These are phyloP conservation scores for Canariomyces notabilis DNA, from an alignment of 2,329 filamentous ascomycete genomes.

Conservation along the genomic window DNA sequence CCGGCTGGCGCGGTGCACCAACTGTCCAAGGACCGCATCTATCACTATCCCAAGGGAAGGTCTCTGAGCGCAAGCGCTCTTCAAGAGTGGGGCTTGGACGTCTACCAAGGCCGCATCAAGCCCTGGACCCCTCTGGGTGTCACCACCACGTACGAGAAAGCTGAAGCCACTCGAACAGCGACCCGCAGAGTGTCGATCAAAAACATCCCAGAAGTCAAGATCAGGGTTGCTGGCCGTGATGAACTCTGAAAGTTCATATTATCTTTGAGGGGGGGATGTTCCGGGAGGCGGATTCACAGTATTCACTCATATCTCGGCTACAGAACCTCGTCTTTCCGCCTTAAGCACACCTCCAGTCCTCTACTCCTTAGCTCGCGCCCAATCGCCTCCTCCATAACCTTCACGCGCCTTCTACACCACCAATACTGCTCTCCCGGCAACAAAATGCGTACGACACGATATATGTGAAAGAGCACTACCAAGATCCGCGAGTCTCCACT, in stretches of 20 bases:
- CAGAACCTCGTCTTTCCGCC: conserved; percentile 6
- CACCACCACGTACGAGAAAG: conserved; percentile 23
- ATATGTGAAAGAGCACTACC: conserved; percentile 27
- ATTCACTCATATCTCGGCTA: neutral
- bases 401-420: conserved; percentile 25
- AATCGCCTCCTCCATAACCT: conserved; percentile 22
- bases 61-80: conserved; percentile 27
- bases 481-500: conserved; percentile 27
- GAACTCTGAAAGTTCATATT: conserved; percentile 10
- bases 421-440: conserved; percentile 20
- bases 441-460: conserved; percentile 22
- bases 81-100: conserved; percentile 34
- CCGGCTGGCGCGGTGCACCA: conserved; percentile 34
- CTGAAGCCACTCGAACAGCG: conserved; percentile 24
- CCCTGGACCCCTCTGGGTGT: conserved; percentile 32
- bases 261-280: conserved; percentile 1
- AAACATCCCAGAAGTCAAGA: conserved; percentile 22
- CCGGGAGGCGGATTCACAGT: too few relatives aligned
- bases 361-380: conserved; percentile 17
- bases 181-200: conserved; percentile 19
- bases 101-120: conserved; percentile 34
- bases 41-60: conserved; percentile 32
- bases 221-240: conserved; percentile 22
- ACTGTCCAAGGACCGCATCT: conserved; percentile 33
- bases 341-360: conserved; percentile 23